A percentile compares a stretch with the other conserved stretches of the same genome.
These are phyloP conservation scores for Magnaporthiopsis incrustans DNA, from an alignment of 2,329 filamentous ascomycete species.

Conservation along the genomic window DNA sequence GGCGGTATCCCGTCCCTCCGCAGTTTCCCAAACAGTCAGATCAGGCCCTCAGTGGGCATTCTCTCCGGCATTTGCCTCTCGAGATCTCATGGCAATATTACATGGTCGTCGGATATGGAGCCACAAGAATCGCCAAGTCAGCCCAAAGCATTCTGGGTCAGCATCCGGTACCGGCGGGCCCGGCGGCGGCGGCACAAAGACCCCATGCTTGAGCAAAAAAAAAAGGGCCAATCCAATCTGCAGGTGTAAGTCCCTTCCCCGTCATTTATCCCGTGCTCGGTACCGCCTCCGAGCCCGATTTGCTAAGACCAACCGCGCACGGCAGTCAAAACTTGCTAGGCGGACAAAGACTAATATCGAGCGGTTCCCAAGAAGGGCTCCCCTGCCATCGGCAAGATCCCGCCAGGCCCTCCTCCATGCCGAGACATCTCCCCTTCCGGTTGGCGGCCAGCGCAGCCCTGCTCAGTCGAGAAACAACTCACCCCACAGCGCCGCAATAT, in stretches of 20 bases:
- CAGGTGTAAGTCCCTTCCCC: neutral
- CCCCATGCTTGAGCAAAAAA: neutral
- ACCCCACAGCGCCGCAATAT: neutral
- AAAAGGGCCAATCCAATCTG: neutral
- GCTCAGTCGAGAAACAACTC: neutral
- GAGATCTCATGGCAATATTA: too few relatives aligned
- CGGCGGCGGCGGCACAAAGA: too few relatives aligned
- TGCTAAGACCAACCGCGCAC: neutral
- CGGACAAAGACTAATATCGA: neutral
- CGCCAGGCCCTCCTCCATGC: neutral
- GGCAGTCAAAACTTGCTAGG: neutral
- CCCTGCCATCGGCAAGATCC: neutral
- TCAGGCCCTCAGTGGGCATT: neutral
- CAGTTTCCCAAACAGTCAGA: neutral
- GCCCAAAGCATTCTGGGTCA: too few relatives aligned
- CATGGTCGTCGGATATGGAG: too few relatives aligned
- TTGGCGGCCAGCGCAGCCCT: neutral
- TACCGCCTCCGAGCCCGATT: neutral
- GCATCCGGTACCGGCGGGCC: too few relatives aligned
- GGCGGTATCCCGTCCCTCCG: neutral
- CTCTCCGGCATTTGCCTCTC: neutral
- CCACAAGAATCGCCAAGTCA: too few relatives aligned
- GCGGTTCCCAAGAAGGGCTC: neutral
- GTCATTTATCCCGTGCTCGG: neutral
- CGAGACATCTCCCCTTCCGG: neutral